These are phyloP conservation scores for Pythium brassicae DNA, from an alignment of 352 stramenopile species.

Conservation along the genomic window DNA sequence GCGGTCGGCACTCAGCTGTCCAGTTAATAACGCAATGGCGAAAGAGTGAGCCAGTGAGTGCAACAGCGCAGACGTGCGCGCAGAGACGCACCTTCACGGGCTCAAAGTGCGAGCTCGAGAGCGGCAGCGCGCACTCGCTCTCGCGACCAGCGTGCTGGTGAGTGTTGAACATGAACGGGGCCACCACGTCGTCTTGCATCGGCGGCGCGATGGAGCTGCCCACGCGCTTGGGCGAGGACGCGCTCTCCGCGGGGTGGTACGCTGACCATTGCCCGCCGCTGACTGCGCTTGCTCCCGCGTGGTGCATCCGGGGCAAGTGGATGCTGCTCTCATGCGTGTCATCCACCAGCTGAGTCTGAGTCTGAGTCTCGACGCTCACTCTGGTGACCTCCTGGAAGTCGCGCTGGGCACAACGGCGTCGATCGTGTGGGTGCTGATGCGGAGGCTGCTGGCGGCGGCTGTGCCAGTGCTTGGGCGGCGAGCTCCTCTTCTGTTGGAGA, in stretches of 20 bases:
- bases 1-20: constrained; percentile 1
- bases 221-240: neutral
- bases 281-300: neutral
- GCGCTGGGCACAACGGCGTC: neutral
- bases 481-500: constrained; percentile 29
- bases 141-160: neutral
- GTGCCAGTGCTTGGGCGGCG: constrained; percentile 13
- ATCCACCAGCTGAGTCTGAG: neutral
- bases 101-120: neutral
- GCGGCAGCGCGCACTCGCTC: neutral
- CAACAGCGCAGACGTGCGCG: no score
- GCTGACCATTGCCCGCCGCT: neutral
- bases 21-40: neutral
- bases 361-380: neutral
- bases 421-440: no score
- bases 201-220: constrained; percentile 3
- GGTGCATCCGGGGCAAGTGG: neutral
- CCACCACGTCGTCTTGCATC: neutral
- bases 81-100: constrained; percentile 4
- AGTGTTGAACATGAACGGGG: constrained; percentile 10
- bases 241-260: neutral
- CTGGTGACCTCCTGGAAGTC: neutral
- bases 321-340: neutral
- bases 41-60: neutral
- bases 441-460: neutral